Conservation (phyloP, 2,329 filamentous ascomycete genomes). For the Fusarium sulawesiense region DNA sequence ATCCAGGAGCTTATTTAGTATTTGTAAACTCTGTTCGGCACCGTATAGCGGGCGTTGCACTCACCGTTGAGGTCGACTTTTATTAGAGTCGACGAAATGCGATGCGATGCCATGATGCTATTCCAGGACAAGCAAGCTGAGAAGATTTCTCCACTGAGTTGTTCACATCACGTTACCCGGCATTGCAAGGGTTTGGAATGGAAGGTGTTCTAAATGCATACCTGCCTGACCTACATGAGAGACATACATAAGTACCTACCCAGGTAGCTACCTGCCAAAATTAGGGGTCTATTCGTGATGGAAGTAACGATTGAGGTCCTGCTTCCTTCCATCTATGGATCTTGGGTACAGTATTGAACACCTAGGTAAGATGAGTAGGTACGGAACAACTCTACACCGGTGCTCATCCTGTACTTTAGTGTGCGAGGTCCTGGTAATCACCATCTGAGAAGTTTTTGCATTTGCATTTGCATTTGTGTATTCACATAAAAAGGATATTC, state of each 20-base stretch:
- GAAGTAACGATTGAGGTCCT: not conserved
- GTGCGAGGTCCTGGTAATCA: not conserved
- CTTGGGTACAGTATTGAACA: not conserved
- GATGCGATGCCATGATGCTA: constrained; percentile 11
- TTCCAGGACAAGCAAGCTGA: constrained; percentile 19
- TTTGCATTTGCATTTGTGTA: not conserved
- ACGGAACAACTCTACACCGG: not conserved
- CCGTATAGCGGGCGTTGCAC: constrained; percentile 5
- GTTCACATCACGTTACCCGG: constrained; percentile 37
- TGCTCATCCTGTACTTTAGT: not conserved
- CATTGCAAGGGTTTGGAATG: constrained; percentile 29
- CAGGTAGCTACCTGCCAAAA: constrained; percentile 5
- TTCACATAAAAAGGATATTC: not conserved
- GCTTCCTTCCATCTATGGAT: constrained; percentile 1
- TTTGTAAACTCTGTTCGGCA: constrained; percentile 26
- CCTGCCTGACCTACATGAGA: constrained; percentile 10
- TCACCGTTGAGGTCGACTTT: constrained; percentile 38
- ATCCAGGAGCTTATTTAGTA: constrained; percentile 18
- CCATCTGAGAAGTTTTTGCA: not conserved
- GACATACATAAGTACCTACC: constrained; percentile 10
- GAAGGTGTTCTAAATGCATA: constrained; percentile 19
- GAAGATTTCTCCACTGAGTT: constrained; percentile 14
- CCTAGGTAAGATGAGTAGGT: not conserved
- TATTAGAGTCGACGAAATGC: constrained; percentile 23
- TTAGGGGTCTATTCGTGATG: constrained; percentile 3